phyloP scores from a whole-genome alignment of 2,329 filamentous ascomycete genomes.

The Trichoderma koningiopsis region DNA sequence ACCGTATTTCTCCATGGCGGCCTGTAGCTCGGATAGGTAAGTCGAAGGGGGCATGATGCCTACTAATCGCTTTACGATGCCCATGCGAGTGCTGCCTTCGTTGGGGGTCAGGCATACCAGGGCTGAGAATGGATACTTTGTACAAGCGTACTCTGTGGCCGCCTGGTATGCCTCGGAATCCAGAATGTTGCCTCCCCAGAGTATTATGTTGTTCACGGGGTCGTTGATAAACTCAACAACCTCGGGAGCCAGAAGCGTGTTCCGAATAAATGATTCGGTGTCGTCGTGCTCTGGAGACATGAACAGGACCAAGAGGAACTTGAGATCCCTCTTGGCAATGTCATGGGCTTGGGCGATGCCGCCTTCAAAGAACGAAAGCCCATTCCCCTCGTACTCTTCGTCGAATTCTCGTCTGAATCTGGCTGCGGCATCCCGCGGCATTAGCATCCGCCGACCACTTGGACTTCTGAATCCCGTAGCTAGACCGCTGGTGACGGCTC shows the following conservation, averaged over 20 bases:
- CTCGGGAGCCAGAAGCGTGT: conserved; percentile 77
- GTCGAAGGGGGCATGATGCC: conserved; percentile 70
- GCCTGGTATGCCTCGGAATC: conserved; percentile 96
- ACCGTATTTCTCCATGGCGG: conserved; percentile 74
- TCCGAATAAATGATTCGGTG: conserved; percentile 75
- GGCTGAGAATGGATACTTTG: conserved; percentile 88
- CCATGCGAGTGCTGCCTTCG: conserved; percentile 85
- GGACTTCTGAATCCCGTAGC: conserved; percentile 59
- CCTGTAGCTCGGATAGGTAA: conserved; percentile 75
- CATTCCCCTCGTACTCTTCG: conserved; percentile 79
- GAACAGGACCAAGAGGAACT: conserved; percentile 86
- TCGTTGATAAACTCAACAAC: conserved; percentile 75
- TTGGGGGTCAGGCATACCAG: conserved; percentile 85
- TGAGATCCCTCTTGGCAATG: conserved; percentile 83
- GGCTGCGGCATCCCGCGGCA: conserved; percentile 83
- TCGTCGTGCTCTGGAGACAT: conserved; percentile 95
- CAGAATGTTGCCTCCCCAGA: conserved; percentile 92
- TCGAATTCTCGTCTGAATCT: conserved; percentile 92
- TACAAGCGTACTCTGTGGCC: conserved; percentile 81
- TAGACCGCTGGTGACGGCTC: conserved; percentile 56
- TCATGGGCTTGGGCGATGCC: conserved; percentile 93
- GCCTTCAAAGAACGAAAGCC: conserved; percentile 78
- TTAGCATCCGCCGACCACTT: conserved; percentile 72
- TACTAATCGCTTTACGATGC: conserved; percentile 76
- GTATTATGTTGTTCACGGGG: conserved; percentile 73